Evolutionary conservation across 75 land plant genomes (phyloP), one percentile per base, ranked within the genome.

Genomic region (Picea sitchensis): DNA sequence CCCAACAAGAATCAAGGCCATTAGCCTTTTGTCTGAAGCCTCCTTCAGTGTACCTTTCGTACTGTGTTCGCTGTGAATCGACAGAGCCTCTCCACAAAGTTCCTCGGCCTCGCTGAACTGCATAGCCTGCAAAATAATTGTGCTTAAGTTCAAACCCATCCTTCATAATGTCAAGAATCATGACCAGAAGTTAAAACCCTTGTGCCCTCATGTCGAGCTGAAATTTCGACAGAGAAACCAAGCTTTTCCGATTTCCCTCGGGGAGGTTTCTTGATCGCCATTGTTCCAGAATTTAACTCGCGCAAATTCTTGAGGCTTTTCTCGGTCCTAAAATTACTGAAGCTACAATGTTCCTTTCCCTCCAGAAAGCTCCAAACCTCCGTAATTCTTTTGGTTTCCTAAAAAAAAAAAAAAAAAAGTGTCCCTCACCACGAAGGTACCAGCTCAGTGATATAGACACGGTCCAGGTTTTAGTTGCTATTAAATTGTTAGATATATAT

Each of bases 31-130:
- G 62, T 84, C 88, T 4, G 80, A 64, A 17, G 87, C 86, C 58
- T 84, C 88, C 34, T 83, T 82, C 59, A 83, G 30, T 47, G 86
- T 84, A 14, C 86, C 87, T 20, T 82, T 77, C 14, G 61, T 57
- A 54, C 81, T 63, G 54, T 59, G n/a, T 69, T 69, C 73, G 20
- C 30, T 76, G 23, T 86, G 87, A 56, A 84, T 86, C 20, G n/a
- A 34, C 26, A 86, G 73, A 26, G 80, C 65, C 15, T 84, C 61
- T 58, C 71, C 67, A 56, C 88, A 86, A 58, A 86, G 65, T 67
- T 74, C 83, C 83, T 81, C 82, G 54, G 88, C 88, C 57, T 84
- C 87, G 17, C 41, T 15, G 72, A 86, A 84, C 61, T 86, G 73
- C 88, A 86, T 38, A 62, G 75, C 85, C 86, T 85, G 85, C 26